Base-by-base conservation (phyloP, 176 grass and related monocot species). In the Dendrocalamus sinicus region DNA sequence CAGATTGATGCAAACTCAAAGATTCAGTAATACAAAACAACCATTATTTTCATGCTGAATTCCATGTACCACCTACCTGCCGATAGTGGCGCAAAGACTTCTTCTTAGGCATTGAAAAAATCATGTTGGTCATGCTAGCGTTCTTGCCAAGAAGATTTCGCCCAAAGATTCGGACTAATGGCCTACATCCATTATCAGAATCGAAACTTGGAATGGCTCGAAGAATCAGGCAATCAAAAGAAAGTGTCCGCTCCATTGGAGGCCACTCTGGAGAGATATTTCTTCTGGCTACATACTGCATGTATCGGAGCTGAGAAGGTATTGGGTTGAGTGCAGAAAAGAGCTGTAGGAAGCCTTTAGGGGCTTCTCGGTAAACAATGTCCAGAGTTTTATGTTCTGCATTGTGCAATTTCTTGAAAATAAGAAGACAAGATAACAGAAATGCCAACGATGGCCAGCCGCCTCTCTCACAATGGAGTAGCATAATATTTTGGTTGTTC, bases 211-310 rank as follows among this genome's bases (percentile, higher is more conserved):
- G 96, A 90, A 98, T 87, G 17, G 91, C 86, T 83, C 96, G 88
- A 88, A 98, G 96, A 89, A 98, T 98, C 58, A 98, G 86, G 74
- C 96, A 98, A 80, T 98, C 96, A 54, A 98, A 92, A 83, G 96
- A 98, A 61, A 98, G 89, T 65, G 91, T 68, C 78, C 96, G 89
- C 84, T 98, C 96, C 78, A 81, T 78, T 65, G 96, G 96, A 26
- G 96, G 93, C 96, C 96, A 98, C 70, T 98, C 86, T 77, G 91
- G 81, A 55, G 89, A 95, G 59, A 98, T 95, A 83, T 92, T 94
- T 87, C 96, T 93, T 89, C 96, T 98, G 72, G 96, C 85, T 61
- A 98, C 91, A 86, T 98, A 98, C 58, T 95, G 91, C 90, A 98
- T 83, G 66, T 98, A 98, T 62, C 96, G 84, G 51, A 98, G 91